Base-by-base conservation (phyloP, 768 basidiomycete species). In the Hygrocybe punicea region DNA sequence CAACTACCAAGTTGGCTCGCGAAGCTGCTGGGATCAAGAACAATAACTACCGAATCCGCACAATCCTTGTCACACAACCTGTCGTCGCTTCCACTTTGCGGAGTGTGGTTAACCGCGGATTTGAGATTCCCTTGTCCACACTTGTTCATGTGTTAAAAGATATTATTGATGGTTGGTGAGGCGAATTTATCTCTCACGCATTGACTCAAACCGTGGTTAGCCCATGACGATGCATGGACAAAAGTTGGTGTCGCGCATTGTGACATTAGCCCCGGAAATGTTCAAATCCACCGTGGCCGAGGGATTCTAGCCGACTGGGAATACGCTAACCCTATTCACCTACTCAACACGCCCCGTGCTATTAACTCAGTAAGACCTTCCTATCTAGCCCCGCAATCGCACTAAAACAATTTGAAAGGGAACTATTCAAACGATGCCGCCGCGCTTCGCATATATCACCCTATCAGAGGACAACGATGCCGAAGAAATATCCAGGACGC, bases 221-320 rank as follows among this genome's bases (percentile, higher is more conserved):
- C 53, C n/a, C 53, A 55, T 35, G 42, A 55, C 7, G 40, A 55
- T 55, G 53, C 53, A n/a, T 55, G 53, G 53, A 10, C 9, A 33
- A 55, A 44, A 24, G 53, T 42, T 25, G 44, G 11, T 17, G 4
- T 55, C 33, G 53, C 42, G 19, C 53, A 55, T 55, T 55, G 53
- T 47, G 53, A 55, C 46, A 55, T 55, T 40, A 55, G 53, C 53
- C 53, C 23, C 10, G 53, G 53, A 55, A 55, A 55, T 40, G 45
- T 55, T 46, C 53, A 55, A 55, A 55, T 55, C 23, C 44, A 42
- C 53, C n/a, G 29, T 10, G 40, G 44, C 5, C 53, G 53, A 44
- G 53, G 53, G n/a, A 55, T 55, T 33, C 44, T 55, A 6, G 53
- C 21, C 7, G 53, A 55, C 33, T 55, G 53, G 53, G 53, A 55